These are phyloP conservation scores for Graphiopsis chlorocephala DNA, from an alignment of 2,329 filamentous ascomycete species.

Conservation along the genomic window DNA sequence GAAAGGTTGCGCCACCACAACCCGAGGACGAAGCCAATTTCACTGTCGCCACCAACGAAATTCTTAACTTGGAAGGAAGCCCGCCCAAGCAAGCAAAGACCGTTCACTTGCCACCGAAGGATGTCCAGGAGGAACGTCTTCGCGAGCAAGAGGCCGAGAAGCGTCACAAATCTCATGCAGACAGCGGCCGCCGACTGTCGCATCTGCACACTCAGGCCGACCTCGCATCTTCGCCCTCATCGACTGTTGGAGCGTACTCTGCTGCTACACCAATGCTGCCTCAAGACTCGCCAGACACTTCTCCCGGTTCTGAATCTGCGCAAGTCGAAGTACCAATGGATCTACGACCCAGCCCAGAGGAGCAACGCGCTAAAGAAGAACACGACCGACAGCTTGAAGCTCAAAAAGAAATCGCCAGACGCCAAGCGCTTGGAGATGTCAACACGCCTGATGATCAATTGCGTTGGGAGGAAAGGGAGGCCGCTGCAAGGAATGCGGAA, in stretches of 20 bases:
- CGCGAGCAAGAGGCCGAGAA: constrained; percentile 41
- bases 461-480: constrained; percentile 47
- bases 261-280: constrained; percentile 68
- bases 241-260: constrained; percentile 67
- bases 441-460: constrained; percentile 60
- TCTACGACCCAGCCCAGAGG: constrained; percentile 36
- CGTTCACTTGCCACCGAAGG: constrained; percentile 50
- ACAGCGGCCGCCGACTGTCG: constrained; percentile 34
- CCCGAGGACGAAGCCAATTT: constrained; percentile 30
- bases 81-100: constrained; percentile 34
- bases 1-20: constrained; percentile 25
- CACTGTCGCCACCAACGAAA: constrained; percentile 23
- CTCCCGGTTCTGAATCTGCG: constrained; percentile 31
- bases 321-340: constrained; percentile 31
- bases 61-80: constrained; percentile 25
- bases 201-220: constrained; percentile 30
- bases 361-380: constrained; percentile 49
- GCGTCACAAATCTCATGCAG: constrained; percentile 37
- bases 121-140: constrained; percentile 49
- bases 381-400: constrained; percentile 53
- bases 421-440: constrained; percentile 41
- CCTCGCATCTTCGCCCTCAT: constrained; percentile 53
- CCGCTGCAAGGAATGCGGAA: constrained; percentile 32
- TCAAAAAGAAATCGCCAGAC: constrained; percentile 46
- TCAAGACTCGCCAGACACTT: constrained; percentile 41